Evolutionary conservation across 352 stramenopile genomes (phyloP).

Genomic region (Pythium apleroticum): DNA sequence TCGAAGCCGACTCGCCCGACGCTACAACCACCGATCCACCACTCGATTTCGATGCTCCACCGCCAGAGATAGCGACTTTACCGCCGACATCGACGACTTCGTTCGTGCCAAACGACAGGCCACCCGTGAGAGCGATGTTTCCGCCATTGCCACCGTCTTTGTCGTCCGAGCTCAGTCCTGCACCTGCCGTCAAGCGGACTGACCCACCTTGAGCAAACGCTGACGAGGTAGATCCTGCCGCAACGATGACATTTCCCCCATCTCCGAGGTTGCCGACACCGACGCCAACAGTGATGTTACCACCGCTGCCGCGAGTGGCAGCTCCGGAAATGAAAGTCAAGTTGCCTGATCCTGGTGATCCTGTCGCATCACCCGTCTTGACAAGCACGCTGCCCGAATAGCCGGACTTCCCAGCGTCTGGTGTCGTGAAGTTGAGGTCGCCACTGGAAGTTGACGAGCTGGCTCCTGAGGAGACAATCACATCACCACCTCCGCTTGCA

Average conservation of each 20-base stretch:
- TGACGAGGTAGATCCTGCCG: constrained; percentile 36
- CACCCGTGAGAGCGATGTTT: constrained; percentile 47
- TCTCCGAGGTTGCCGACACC: constrained; percentile 44
- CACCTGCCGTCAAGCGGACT: constrained; percentile 48
- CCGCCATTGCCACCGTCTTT: constrained; percentile 63
- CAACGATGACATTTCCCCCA: constrained; percentile 43
- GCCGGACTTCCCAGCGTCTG: constrained; percentile 54
- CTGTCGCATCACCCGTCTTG: constrained; percentile 55
- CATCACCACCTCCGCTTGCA: constrained; percentile 46
- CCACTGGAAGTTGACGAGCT: constrained; percentile 59
- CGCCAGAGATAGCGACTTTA: constrained; percentile 38
- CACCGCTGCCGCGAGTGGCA: constrained; percentile 45
- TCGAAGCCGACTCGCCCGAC: constrained; percentile 37
- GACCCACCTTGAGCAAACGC: constrained; percentile 39
- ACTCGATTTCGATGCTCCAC: constrained; percentile 36
- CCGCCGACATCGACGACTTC: constrained; percentile 38
- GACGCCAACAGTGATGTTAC: constrained; percentile 58
- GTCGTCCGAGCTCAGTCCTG: constrained; percentile 42
- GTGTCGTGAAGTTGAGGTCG: constrained; percentile 40
- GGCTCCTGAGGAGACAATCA: constrained; percentile 51
- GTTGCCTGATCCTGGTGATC: constrained; percentile 52
- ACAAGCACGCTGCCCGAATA: constrained; percentile 78
- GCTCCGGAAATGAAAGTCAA: constrained; percentile 66
- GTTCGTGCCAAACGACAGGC: constrained; percentile 43
- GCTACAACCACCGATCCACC: constrained; percentile 47